Conservation (phyloP, 2,329 filamentous ascomycete genomes). For the Cladosporium sp. region DNA sequence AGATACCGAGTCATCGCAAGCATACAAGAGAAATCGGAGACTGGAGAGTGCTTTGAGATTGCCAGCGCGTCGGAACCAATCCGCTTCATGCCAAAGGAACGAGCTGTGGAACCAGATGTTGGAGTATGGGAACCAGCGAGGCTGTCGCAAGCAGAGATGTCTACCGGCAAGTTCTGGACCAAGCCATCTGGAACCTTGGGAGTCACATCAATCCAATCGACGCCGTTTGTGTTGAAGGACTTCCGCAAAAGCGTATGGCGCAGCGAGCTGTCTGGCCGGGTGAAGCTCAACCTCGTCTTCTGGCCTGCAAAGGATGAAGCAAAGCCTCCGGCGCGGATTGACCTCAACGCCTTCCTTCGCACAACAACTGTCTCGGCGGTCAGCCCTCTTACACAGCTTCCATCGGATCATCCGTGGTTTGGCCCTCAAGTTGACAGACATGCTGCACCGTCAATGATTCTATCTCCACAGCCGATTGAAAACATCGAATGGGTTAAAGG, state of each 20-base stretch:
- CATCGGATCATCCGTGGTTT: background rate
- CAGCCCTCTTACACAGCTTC: background rate
- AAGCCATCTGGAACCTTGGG: background rate
- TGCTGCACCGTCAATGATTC: background rate
- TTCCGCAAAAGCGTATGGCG: background rate
- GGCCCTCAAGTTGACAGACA: slow-evolving; percentile 2
- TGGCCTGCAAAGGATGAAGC: background rate
- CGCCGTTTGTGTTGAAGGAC: background rate
- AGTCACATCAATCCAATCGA: background rate
- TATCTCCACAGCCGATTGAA: background rate
- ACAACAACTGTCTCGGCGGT: slow-evolving; percentile 1
- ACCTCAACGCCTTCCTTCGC: background rate
- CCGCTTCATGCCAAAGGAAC: background rate
- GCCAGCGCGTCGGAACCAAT: background rate
- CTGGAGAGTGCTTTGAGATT: background rate
- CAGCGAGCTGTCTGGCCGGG: background rate
- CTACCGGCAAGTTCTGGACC: background rate
- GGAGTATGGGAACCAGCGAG: background rate
- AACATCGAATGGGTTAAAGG: background rate
- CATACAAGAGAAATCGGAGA: background rate
- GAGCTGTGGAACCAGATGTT: background rate
- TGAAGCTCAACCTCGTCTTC: background rate
- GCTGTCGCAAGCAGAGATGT: background rate
- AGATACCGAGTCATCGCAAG: background rate
- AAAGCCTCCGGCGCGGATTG: background rate